Evolutionary conservation across 1,284 basidiomycete species (phyloP).

Genomic region (Marasmius fiardii): DNA sequence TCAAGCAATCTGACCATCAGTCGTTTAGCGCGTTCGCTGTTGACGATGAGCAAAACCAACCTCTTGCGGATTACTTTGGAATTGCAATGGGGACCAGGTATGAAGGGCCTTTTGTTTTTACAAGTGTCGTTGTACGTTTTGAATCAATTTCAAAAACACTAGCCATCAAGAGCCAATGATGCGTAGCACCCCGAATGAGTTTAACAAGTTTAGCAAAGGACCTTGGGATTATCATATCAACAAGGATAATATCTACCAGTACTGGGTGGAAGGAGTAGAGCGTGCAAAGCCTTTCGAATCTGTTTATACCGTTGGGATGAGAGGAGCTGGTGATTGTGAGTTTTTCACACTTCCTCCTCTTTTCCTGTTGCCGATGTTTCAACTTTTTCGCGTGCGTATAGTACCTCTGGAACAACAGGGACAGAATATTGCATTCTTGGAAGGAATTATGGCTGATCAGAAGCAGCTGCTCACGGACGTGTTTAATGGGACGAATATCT

Average conservation of each 20-base stretch:
- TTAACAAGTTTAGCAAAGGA: conserved; percentile 50
- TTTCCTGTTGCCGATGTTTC: neutral
- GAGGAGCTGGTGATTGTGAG: conserved; percentile 57
- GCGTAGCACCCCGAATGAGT: conserved; percentile 61
- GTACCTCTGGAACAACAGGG: conserved; percentile 49
- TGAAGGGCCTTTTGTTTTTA: conserved; percentile 1
- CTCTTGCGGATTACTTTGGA: conserved; percentile 62
- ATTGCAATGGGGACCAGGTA: conserved; percentile 68
- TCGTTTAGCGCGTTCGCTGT: conserved; percentile 63
- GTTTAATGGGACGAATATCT: conserved; percentile 46
- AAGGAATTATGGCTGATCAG: conserved; percentile 60
- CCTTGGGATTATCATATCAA: conserved; percentile 61
- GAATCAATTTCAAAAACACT: neutral
- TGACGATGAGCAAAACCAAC: conserved; percentile 64
- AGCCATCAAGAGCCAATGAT: conserved; percentile 69
- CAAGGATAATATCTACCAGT: conserved; percentile 50
- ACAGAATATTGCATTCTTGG: conserved; percentile 48
- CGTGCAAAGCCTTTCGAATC: conserved; percentile 57
- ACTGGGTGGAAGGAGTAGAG: conserved; percentile 56
- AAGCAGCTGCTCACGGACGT: conserved; percentile 57
- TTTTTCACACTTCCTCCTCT: conserved; percentile 6
- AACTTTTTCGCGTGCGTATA: conserved; percentile 19
- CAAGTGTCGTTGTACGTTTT: neutral
- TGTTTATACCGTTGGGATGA: conserved; percentile 64
- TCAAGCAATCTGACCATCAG: too few relatives aligned